Conservation (phyloP, 768 basidiomycete species). For the Collybiopsis luxurians region DNA sequence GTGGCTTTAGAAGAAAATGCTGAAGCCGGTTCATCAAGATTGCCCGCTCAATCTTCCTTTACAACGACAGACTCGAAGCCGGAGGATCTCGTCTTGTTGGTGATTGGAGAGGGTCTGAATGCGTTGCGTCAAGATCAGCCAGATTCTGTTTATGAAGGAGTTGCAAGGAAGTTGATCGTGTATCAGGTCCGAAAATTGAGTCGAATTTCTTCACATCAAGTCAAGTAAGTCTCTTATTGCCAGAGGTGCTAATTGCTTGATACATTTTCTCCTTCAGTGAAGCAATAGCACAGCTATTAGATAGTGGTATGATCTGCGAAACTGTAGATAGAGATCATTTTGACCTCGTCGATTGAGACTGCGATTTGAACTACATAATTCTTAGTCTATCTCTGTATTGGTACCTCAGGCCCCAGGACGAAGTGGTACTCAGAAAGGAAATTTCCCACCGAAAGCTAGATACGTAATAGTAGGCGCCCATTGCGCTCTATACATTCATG, state of each 20-base stretch:
- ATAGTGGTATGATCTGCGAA: neutral
- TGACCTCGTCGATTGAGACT: neutral
- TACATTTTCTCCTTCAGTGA: neutral
- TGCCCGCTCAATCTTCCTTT: neutral
- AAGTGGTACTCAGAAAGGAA: no score
- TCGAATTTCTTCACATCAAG: neutral
- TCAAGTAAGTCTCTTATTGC: neutral
- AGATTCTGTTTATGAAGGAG: neutral
- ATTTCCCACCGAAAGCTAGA: no score
- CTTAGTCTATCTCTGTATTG: neutral
- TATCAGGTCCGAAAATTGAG: neutral
- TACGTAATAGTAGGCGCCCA: no score
- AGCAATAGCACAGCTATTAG: neutral
- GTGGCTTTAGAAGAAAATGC: neutral
- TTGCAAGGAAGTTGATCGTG: neutral
- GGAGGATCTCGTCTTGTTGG: neutral
- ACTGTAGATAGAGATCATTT: conserved; percentile 6
- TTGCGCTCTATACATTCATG: no score
- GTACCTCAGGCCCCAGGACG: neutral
- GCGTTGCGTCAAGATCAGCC: neutral
- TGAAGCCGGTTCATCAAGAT: neutral
- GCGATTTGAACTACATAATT: neutral
- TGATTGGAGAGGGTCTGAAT: neutral
- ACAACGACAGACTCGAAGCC: neutral
- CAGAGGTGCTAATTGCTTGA: neutral